Evolutionary conservation across 148 eudicot species (phyloP).

Genomic region (Arctostaphylos glauca): DNA sequence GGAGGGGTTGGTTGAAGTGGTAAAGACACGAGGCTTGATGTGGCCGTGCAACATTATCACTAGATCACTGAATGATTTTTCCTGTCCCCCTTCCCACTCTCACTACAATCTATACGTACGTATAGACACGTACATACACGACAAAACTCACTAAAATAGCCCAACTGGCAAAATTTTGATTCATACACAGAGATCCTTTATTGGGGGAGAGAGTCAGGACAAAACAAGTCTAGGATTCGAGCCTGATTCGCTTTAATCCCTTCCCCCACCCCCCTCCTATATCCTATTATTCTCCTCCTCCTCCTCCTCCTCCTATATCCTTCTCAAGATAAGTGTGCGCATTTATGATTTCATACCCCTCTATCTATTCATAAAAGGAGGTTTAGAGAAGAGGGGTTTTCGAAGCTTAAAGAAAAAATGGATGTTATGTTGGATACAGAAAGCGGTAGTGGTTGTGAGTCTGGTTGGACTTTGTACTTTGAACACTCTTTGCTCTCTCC

Average conservation of each 20-base stretch:
- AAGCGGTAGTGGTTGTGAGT: conserved; percentile 64
- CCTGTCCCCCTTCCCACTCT: background rate
- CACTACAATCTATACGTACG: background rate
- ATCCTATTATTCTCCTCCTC: no score
- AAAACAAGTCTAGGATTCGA: background rate
- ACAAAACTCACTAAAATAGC: background rate
- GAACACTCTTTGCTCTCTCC: conserved; percentile 34
- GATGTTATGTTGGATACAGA: conserved; percentile 1
- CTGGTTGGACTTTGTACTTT: conserved; percentile 79
- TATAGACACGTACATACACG: background rate
- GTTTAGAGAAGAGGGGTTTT: no score
- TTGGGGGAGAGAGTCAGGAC: background rate
- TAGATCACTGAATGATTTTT: no score
- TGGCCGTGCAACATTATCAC: no score
- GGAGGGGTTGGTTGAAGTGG: no score
- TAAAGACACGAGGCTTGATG: no score
- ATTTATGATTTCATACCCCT: no score
- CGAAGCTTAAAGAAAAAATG: conserved; percentile 9
- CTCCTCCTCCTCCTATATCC: no score
- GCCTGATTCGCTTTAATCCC: background rate
- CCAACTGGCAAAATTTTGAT: background rate
- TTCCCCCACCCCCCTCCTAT: background rate
- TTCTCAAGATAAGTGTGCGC: no score
- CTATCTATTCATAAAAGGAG: no score
- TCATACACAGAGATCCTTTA: background rate